Evolutionary conservation across 768 basidiomycete genomes (phyloP).

Genomic region (Phanerochaete sordida): DNA sequence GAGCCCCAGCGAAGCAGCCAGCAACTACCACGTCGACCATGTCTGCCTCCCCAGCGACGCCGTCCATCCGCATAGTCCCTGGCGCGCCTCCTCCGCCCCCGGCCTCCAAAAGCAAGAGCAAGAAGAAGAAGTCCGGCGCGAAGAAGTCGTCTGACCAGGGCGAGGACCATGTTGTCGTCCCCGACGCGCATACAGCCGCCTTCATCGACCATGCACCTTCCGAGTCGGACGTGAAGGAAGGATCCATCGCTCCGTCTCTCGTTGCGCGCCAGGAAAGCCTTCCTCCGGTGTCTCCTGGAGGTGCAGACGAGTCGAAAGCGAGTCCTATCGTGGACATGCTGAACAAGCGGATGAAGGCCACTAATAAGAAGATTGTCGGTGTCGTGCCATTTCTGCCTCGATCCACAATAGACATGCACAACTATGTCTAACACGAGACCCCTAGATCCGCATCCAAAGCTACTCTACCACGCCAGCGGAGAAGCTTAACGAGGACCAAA

Average conservation of each 20-base stretch:
- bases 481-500: constrained; percentile 88
- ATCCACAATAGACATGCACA: not conserved
- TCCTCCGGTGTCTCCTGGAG: constrained; percentile 15
- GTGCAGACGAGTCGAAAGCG: constrained; percentile 35
- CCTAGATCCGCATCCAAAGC: constrained; percentile 65
- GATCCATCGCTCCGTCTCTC: constrained; percentile 42
- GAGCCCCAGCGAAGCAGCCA: not conserved
- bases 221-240: constrained; percentile 43
- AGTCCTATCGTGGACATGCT: constrained; percentile 79
- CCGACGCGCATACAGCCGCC: constrained; percentile 44
- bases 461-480: constrained; percentile 67
- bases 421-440: not conserved
- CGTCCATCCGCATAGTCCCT: constrained; percentile 57
- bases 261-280: constrained; percentile 31
- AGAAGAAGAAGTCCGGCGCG: constrained; percentile 59
- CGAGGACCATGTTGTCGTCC: constrained; percentile 44
- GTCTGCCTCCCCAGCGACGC: constrained; percentile 27
- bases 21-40: constrained; percentile 20
- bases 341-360: constrained; percentile 70
- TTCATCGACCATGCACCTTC: constrained; percentile 51
- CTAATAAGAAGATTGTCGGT: constrained; percentile 82
- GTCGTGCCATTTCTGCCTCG: constrained; percentile 2
- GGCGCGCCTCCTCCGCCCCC: constrained; percentile 69
- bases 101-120: constrained; percentile 52
- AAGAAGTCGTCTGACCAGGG: constrained; percentile 40